phyloP scores from a whole-genome alignment of 768 basidiomycete genomes.

The Rhizopogon rudus region DNA sequence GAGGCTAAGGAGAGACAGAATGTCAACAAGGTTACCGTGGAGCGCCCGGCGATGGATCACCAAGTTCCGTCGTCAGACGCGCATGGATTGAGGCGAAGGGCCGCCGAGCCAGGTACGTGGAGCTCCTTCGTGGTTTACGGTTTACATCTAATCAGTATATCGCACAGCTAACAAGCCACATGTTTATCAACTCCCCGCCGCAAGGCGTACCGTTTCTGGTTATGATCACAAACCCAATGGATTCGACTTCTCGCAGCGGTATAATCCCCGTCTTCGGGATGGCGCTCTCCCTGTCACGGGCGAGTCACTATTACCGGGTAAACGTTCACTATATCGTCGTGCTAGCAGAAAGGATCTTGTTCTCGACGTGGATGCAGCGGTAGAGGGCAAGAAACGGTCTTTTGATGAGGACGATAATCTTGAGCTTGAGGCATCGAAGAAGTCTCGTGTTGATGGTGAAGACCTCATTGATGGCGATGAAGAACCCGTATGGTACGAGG shows the following conservation, averaged over 20 bases:
- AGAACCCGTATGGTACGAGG: conserved; percentile 38
- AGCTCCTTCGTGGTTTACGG: conserved; percentile 14
- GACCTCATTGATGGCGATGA: conserved; percentile 45
- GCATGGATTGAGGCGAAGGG: conserved; percentile 36
- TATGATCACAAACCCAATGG: conserved; percentile 13
- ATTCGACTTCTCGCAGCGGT: conserved; percentile 31
- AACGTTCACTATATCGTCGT: conserved; percentile 21
- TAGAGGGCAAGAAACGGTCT: conserved; percentile 37
- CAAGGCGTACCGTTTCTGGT: conserved; percentile 2
- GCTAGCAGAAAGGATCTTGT: conserved; percentile 26
- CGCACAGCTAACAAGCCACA: conserved; percentile 17
- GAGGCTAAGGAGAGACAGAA: conserved; percentile 38
- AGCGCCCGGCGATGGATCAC: conserved; percentile 20
- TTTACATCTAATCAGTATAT: conserved; percentile 24
- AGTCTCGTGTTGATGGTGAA: conserved; percentile 47
- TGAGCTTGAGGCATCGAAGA: conserved; percentile 42
- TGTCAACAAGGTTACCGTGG: conserved; percentile 20
- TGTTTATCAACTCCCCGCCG: conserved; percentile 16
- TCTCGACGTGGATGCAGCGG: conserved; percentile 15
- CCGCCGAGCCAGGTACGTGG: conserved; percentile 43
- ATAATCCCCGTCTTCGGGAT: conserved; percentile 27
- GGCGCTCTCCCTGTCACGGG: conserved; percentile 1
- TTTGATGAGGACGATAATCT: conserved; percentile 40
- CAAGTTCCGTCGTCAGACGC: conserved; percentile 29
- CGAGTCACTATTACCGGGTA: conserved; percentile 9